A percentile compares a stretch with the other conserved stretches of the same genome.
These are phyloP conservation scores for Graphiopsis chlorocephala DNA, from an alignment of 2,329 filamentous ascomycete species.

Conservation along the genomic window DNA sequence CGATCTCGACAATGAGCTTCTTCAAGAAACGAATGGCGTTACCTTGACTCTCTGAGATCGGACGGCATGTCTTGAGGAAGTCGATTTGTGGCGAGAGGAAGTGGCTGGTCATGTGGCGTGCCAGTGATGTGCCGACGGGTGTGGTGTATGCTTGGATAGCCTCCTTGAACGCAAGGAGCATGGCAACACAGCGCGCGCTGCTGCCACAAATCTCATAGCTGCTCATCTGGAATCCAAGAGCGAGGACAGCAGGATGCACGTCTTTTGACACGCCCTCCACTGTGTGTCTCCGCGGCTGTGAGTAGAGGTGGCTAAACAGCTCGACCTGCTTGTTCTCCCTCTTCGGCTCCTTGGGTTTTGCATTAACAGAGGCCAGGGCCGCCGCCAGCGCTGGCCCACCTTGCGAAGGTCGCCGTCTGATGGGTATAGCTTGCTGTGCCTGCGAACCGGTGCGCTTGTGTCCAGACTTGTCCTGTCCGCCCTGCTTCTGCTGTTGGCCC, in stretches of 20 bases:
- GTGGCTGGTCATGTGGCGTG: constrained; percentile 87
- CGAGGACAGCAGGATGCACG: constrained; percentile 81
- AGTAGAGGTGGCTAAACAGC: constrained; percentile 68
- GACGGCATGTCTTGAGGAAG: constrained; percentile 88
- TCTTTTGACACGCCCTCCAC: constrained; percentile 63
- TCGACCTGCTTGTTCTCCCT: constrained; percentile 61
- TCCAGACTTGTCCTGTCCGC: constrained; percentile 22
- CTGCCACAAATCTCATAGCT: constrained; percentile 86
- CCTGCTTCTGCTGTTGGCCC: constrained; percentile 33
- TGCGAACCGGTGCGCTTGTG: constrained; percentile 21
- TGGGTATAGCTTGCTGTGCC: constrained; percentile 17
- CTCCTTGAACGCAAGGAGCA: constrained; percentile 84
- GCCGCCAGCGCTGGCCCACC: constrained; percentile 21
- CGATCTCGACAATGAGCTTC: constrained; percentile 83
- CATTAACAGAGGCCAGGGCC: constrained; percentile 8
- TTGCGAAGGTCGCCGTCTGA: constrained; percentile 21
- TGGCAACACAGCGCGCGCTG: constrained; percentile 82
- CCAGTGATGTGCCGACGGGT: constrained; percentile 77
- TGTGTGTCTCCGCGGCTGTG: constrained; percentile 66
- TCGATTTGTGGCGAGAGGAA: constrained; percentile 93
- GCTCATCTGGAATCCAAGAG: constrained; percentile 85
- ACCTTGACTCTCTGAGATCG: constrained; percentile 93
- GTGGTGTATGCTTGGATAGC: constrained; percentile 93
- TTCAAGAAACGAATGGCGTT: constrained; percentile 96
- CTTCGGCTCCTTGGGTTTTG: constrained; percentile 47